Evolutionary conservation across 2,329 filamentous ascomycete species (phyloP).

Genomic region (Exserohilum turcica): DNA sequence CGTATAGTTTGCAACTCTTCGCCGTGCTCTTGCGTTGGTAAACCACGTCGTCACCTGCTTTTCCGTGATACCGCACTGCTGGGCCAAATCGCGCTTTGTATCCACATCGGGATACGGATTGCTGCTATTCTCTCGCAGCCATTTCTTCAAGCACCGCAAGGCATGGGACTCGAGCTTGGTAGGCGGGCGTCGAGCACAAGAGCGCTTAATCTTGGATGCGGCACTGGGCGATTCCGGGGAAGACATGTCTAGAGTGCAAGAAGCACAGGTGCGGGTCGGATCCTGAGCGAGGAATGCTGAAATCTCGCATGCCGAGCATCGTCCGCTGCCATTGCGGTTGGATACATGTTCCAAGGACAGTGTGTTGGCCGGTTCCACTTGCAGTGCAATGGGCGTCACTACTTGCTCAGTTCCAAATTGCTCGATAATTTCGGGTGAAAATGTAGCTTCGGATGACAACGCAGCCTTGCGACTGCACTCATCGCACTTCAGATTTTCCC

Average conservation of each 20-base stretch:
- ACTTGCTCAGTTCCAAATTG: neutral
- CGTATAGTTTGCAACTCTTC: slow-evolving; percentile 26
- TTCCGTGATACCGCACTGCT: slow-evolving; percentile 40
- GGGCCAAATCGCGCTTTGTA: slow-evolving; percentile 36
- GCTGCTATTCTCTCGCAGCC: slow-evolving; percentile 37
- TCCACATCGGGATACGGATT: slow-evolving; percentile 41
- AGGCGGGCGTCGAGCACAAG: slow-evolving; percentile 32
- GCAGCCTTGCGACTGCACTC: slow-evolving; percentile 21
- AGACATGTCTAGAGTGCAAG: slow-evolving; percentile 16
- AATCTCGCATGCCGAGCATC: slow-evolving; percentile 34
- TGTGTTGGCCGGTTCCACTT: neutral
- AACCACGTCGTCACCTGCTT: slow-evolving; percentile 47
- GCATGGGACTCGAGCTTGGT: slow-evolving; percentile 39
- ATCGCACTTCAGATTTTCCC: slow-evolving; percentile 27
- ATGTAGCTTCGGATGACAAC: neutral
- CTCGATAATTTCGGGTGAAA: neutral
- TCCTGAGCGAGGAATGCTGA: slow-evolving; percentile 21
- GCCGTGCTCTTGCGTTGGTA: slow-evolving; percentile 41
- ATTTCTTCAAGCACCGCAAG: slow-evolving; percentile 32
- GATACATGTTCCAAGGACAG: neutral
- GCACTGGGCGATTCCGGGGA: slow-evolving; percentile 17
- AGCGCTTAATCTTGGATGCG: slow-evolving; percentile 30
- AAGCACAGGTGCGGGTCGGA: slow-evolving; percentile 16
- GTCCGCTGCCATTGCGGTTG: neutral
- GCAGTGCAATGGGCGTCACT: neutral